Evolutionary conservation across 2,329 filamentous ascomycete genomes (phyloP).

Genomic region (Stromatinia cepivora): DNA sequence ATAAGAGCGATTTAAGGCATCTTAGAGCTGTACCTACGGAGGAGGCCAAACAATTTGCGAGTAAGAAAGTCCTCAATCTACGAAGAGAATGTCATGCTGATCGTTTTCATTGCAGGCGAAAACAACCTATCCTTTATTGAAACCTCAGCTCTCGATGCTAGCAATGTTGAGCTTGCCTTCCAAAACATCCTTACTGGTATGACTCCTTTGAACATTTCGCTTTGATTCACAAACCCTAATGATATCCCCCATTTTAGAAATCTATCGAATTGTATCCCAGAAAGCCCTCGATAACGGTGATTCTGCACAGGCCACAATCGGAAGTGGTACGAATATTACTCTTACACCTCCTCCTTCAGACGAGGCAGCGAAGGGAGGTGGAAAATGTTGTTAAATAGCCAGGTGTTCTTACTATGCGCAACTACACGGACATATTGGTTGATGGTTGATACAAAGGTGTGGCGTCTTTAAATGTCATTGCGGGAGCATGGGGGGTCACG

Average conservation of each 20-base stretch:
- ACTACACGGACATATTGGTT: slow-evolving; percentile 29
- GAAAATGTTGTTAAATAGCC: slow-evolving; percentile 69
- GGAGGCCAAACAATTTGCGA: slow-evolving; percentile 96
- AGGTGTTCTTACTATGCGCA: slow-evolving; percentile 25
- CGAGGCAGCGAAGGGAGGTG: slow-evolving; percentile 68
- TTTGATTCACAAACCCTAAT: slow-evolving; percentile 21
- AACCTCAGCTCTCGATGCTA: slow-evolving; percentile 96
- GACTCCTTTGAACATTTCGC: slow-evolving; percentile 34
- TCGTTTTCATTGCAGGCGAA: slow-evolving; percentile 63
- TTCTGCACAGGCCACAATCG: slow-evolving; percentile 74
- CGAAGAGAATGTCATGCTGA: slow-evolving; percentile 36
- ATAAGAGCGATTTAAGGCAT: slow-evolving; percentile 99
- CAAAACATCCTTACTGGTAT: slow-evolving; percentile 98
- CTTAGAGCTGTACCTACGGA: slow-evolving; percentile 95
- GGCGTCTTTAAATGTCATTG: slow-evolving; percentile 29
- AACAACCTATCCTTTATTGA: slow-evolving; percentile 99
- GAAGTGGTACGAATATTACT: slow-evolving; percentile 78
- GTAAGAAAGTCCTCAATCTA: slow-evolving; percentile 50
- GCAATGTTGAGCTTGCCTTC: slow-evolving; percentile 98
- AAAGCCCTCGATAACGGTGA: slow-evolving; percentile 94
- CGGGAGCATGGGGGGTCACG: slow-evolving; percentile 28
- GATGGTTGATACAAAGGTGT: slow-evolving; percentile 33
- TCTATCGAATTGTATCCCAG: slow-evolving; percentile 98
- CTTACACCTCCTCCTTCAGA: slow-evolving; percentile 84
- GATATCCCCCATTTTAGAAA: slow-evolving; percentile 62